phyloP scores from a whole-genome alignment of 305 asterid species.

The Solanum hybrid region DNA sequence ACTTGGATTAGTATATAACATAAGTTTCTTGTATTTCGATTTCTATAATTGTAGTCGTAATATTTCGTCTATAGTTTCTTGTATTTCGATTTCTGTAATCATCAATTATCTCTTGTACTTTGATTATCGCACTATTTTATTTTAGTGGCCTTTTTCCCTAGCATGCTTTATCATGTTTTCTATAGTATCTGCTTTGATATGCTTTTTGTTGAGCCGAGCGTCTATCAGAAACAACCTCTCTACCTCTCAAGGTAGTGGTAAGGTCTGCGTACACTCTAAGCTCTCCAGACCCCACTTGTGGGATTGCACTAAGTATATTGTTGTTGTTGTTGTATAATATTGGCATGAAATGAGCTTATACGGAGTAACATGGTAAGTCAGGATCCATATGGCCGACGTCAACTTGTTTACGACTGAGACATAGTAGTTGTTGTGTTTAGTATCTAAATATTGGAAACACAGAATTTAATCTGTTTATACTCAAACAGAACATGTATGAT shows the following conservation, averaged over 20 bases:
- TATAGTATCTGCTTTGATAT: not conserved
- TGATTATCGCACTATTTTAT: not conserved
- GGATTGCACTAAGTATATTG: not conserved
- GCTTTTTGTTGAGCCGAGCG: not conserved
- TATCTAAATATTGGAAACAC: not conserved
- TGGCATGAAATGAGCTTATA: not conserved
- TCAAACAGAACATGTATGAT: slow-evolving; percentile 67
- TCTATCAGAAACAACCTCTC: not conserved
- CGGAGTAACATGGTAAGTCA: not conserved
- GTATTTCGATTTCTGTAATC: not conserved
- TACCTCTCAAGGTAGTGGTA: not conserved
- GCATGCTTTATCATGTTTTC: not conserved
- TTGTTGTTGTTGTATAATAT: not conserved
- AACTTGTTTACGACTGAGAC: not conserved
- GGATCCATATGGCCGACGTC: not conserved
- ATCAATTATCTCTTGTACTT: not conserved
- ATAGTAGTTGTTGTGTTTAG: not conserved
- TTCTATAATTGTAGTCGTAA: not conserved
- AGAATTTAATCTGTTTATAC: not conserved
- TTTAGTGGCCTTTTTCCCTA: not conserved
- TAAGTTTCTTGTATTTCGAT: not conserved
- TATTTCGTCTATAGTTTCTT: not conserved
- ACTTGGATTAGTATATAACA: not conserved
- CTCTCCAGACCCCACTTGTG: not conserved
- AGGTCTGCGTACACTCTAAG: not conserved